Conservation (phyloP, 306 rosid species). For the Prunus salicina region DNA sequence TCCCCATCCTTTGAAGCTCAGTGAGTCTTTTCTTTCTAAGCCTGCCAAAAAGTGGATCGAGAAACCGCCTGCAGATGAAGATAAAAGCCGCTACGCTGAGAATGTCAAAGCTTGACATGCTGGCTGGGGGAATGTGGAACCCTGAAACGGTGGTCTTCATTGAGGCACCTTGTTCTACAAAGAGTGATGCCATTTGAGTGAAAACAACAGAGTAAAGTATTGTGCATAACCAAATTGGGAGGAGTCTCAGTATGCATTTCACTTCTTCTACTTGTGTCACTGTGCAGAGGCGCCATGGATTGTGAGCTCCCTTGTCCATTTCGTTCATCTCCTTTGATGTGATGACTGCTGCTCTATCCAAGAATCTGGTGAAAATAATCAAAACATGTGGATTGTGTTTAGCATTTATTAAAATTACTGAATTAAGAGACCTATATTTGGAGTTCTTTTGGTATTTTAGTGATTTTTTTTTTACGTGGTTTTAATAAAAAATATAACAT, state of each 20-base stretch:
- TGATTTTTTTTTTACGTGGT: no score
- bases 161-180: constrained; percentile 81
- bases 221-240: constrained; percentile 83
- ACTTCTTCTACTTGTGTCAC: constrained; percentile 84
- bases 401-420: neutral
- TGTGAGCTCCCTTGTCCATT: constrained; percentile 23
- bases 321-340: constrained; percentile 37
- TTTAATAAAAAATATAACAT: neutral
- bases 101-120: constrained; percentile 86
- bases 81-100: constrained; percentile 66
- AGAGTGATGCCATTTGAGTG: constrained; percentile 86
- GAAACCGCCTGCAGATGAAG: constrained; percentile 53
- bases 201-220: constrained; percentile 74
- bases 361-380: constrained; percentile 39
- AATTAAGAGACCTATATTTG: neutral
- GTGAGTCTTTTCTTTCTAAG: constrained; percentile 42
- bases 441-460: neutral
- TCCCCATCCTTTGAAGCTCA: constrained; percentile 78
- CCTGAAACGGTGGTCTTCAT: constrained; percentile 57
- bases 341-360: constrained; percentile 67
- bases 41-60: constrained; percentile 42
- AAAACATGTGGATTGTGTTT: neutral
- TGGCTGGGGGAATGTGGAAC: constrained; percentile 76
- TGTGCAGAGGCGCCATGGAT: constrained; percentile 60
- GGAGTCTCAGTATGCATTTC: constrained; percentile 67